These are phyloP conservation scores for Starmerella etchellsii DNA, from an alignment of 805 yeast genomes.

Conservation along the genomic window DNA sequence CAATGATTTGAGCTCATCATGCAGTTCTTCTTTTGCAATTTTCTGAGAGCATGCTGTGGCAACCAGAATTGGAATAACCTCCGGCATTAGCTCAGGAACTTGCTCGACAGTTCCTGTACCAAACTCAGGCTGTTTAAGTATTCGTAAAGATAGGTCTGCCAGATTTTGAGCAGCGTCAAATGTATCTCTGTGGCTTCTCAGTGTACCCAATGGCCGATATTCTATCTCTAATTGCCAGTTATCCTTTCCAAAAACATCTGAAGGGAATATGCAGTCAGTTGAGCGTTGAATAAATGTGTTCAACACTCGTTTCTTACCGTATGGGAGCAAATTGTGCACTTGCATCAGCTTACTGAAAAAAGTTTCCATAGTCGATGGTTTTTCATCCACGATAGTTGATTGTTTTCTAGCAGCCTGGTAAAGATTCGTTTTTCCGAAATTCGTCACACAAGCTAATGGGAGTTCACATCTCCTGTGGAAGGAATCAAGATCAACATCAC, in stretches of 20 bases:
- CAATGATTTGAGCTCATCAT: background rate
- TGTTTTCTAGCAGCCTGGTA: too few relatives aligned
- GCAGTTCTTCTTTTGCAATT: background rate
- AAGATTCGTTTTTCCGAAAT: too few relatives aligned
- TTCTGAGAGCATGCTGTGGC: background rate
- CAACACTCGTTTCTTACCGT: background rate
- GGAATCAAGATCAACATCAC: background rate
- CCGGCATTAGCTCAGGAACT: slow-evolving; percentile 2
- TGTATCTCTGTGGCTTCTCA: background rate
- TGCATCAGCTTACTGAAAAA: too few relatives aligned
- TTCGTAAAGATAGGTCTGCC: background rate
- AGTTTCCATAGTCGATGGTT: too few relatives aligned
- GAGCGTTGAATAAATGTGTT: background rate
- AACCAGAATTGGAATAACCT: background rate
- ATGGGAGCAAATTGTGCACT: background rate
- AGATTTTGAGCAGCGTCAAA: background rate
- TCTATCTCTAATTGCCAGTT: slow-evolving; percentile 1
- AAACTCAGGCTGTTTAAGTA: slow-evolving; percentile 1
- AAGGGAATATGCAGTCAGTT: background rate
- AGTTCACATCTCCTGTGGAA: too few relatives aligned
- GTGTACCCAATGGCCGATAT: background rate
- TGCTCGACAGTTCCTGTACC: slow-evolving; percentile 3
- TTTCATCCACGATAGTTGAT: too few relatives aligned
- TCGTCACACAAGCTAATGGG: too few relatives aligned
- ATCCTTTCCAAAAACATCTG: background rate